Conservation (phyloP, 768 basidiomycete genomes). For the Serendipita sp. region DNA sequence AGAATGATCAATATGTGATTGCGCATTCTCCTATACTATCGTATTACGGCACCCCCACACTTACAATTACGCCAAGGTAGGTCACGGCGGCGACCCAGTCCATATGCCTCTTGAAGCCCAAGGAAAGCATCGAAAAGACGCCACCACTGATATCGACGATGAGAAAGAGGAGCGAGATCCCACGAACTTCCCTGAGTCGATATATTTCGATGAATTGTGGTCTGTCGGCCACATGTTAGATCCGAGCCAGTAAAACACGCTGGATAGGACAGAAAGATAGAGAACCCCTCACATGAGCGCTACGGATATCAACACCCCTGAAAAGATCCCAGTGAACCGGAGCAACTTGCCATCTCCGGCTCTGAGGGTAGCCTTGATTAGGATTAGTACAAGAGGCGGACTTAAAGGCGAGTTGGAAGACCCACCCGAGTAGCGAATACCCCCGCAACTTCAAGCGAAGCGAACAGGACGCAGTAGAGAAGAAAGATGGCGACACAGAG, state of each 20-base stretch:
- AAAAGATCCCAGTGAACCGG: conserved; percentile 45
- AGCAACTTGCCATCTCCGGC: conserved; percentile 23
- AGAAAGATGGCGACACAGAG: conserved; percentile 10
- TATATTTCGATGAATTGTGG: conserved; percentile 70
- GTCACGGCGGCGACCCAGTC: conserved; percentile 46
- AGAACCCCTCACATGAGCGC: conserved; percentile 27
- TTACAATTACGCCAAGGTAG: conserved; percentile 46
- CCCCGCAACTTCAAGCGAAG: conserved; percentile 40
- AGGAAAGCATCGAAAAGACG: conserved; percentile 49
- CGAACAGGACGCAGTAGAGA: conserved; percentile 29
- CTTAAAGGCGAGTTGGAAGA: conserved; percentile 6
- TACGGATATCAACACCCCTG: conserved; percentile 38
- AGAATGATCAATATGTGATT: background rate
- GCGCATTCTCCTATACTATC: background rate
- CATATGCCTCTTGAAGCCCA: conserved; percentile 47
- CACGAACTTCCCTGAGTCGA: conserved; percentile 41
- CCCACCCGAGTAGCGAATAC: conserved; percentile 40
- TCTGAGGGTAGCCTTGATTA: conserved; percentile 21
- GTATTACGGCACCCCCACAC: conserved; percentile 12
- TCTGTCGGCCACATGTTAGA: conserved; percentile 17
- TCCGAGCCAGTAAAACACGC: background rate
- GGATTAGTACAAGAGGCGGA: background rate
- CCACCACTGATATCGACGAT: conserved; percentile 51
- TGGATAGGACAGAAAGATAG: background rate
- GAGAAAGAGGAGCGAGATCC: conserved; percentile 57